phyloP scores from a whole-genome alignment of 306 rosid species.

The Rosa chinensis region DNA sequence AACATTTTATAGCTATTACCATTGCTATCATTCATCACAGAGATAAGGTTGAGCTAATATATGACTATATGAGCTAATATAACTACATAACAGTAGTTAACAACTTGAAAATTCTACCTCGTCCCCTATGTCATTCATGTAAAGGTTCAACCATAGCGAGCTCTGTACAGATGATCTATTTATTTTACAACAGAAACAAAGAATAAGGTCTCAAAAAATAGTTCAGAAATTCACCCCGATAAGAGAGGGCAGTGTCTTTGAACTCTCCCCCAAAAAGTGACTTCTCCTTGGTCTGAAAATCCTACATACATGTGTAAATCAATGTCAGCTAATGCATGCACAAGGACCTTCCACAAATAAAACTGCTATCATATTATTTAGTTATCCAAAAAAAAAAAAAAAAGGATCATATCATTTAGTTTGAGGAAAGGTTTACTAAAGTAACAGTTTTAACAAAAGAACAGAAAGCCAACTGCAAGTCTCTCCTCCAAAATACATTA shows the following conservation, averaged over 20 bases:
- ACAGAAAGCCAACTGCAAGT: too few species aligned
- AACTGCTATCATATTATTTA: not conserved
- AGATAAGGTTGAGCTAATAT: too few species aligned
- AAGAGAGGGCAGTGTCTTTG: not conserved
- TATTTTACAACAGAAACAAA: not conserved
- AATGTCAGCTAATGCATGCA: not conserved
- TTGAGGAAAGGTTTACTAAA: too few species aligned
- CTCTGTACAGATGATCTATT: conserved; percentile 35
- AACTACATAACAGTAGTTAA: too few species aligned
- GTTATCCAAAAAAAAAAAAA: too few species aligned
- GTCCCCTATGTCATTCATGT: conserved; percentile 96
- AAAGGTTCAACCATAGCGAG: conserved; percentile 70
- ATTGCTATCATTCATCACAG: conserved; percentile 26
- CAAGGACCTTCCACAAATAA: not conserved
- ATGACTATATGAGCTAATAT: too few species aligned
- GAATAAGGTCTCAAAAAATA: not conserved
- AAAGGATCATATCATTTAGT: too few species aligned
- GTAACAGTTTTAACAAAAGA: too few species aligned
- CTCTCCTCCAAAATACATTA: too few species aligned
- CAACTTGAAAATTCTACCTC: conserved; percentile 52
- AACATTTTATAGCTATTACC: conserved; percentile 39
- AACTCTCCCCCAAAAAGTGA: conserved; percentile 2
- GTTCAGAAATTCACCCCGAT: conserved; percentile 16
- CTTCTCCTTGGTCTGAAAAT: not conserved
- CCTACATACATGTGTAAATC: conserved; percentile 1